Conservation (phyloP, 345 rosid genomes). For the Rhodamnia argentea region DNA sequence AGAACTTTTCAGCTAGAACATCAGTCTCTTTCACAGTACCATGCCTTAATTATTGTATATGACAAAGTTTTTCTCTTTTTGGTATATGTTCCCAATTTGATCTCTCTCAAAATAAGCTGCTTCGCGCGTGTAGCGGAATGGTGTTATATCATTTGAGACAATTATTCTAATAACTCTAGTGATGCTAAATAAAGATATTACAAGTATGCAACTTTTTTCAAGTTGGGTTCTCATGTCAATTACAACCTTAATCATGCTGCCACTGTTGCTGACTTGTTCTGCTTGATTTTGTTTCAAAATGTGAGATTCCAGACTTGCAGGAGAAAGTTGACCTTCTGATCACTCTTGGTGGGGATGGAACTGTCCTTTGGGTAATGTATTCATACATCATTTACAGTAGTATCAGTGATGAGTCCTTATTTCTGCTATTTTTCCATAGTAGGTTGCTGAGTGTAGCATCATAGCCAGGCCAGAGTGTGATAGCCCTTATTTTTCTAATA, state of each 20-base stretch:
- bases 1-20: neutral
- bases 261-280: neutral
- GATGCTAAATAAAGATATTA: neutral
- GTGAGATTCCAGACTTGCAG: slow-evolving; percentile 59
- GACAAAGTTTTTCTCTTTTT: neutral
- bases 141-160: neutral
- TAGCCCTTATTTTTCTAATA: neutral
- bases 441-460: neutral
- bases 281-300: slow-evolving; percentile 33
- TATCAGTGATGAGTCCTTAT: neutral
- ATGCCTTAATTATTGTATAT: neutral
- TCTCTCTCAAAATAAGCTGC: neutral
- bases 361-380: slow-evolving; percentile 78
- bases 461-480: neutral
- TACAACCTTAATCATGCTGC: neutral
- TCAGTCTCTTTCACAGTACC: neutral
- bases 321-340: slow-evolving; percentile 80
- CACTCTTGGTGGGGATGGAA: slow-evolving; percentile 99
- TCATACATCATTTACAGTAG: neutral
- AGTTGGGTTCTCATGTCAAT: neutral
- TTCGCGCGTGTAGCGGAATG: neutral
- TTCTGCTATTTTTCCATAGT: neutral
- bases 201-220: neutral
- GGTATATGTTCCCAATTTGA: neutral
- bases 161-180: neutral